Evolutionary conservation across 352 stramenopile genomes (phyloP).

Genomic region (Globisporangium camurandrum): DNA sequence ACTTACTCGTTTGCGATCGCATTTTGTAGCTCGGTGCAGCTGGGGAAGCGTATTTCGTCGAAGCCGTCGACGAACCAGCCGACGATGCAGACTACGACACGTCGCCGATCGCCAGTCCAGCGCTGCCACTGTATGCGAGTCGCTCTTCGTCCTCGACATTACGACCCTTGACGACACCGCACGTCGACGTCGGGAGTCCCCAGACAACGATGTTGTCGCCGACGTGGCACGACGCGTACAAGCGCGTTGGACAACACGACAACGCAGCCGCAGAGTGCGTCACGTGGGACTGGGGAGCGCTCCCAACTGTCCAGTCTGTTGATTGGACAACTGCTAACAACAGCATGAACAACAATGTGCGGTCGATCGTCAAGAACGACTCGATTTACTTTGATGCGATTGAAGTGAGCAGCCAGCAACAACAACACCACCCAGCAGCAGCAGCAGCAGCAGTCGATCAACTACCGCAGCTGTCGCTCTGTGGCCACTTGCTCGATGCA

Average conservation of each 20-base stretch:
- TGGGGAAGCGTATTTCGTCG: slow-evolving; percentile 76
- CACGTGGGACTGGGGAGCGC: slow-evolving; percentile 42
- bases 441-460: too few species aligned
- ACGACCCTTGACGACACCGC: too few species aligned
- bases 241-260: slow-evolving; percentile 11
- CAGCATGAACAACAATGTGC: slow-evolving; percentile 20
- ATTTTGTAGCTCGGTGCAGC: slow-evolving; percentile 32
- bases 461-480: slow-evolving; percentile 75
- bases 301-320: slow-evolving; percentile 28
- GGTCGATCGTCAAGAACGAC: slow-evolving; percentile 52
- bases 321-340: neutral
- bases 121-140: slow-evolving; percentile 1
- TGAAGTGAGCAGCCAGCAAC: slow-evolving; percentile 22
- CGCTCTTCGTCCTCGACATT: too few species aligned
- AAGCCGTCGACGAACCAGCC: slow-evolving; percentile 44
- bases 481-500: slow-evolving; percentile 45
- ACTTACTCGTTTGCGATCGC: neutral
- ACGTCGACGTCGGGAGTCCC: too few species aligned
- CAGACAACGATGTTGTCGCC: too few species aligned
- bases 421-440: too few species aligned
- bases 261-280: slow-evolving; percentile 24
- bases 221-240: slow-evolving; percentile 29
- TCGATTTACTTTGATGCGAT: slow-evolving; percentile 79
- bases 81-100: slow-evolving; percentile 52
- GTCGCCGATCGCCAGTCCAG: slow-evolving; percentile 47